Evolutionary conservation across 495 filamentous ascomycete genomes (phyloP).

Genomic region (Staphylotrichum tortipilum): DNA sequence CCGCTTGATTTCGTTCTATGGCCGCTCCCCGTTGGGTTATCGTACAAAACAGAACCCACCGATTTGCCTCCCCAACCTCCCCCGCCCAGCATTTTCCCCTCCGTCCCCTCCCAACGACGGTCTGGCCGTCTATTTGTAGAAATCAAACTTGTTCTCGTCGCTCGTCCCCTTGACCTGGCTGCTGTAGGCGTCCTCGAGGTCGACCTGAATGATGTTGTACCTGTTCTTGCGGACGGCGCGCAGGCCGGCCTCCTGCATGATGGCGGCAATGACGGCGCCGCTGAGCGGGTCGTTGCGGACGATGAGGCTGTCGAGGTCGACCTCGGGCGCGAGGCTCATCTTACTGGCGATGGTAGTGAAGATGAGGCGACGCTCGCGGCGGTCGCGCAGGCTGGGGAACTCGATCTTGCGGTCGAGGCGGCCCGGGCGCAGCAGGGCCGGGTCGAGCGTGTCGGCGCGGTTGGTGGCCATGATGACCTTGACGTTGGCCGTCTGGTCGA

Average conservation of each 20-base stretch:
- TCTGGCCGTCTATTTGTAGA: conserved; percentile 44
- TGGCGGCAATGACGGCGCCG: conserved; percentile 92
- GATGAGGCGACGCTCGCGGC: conserved; percentile 88
- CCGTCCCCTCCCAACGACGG: background rate
- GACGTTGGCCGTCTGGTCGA: conserved; percentile 96
- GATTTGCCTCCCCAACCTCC: background rate
- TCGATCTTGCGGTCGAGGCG: conserved; percentile 98
- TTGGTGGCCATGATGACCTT: conserved; percentile 99
- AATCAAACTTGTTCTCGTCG: conserved; percentile 71
- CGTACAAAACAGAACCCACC: background rate
- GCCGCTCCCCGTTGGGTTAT: conserved; percentile 3
- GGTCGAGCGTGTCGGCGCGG: conserved; percentile 92
- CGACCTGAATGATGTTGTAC: conserved; percentile 96
- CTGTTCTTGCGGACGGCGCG: conserved; percentile 94
- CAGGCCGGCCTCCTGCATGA: conserved; percentile 97
- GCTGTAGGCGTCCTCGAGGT: conserved; percentile 91
- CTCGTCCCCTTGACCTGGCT: conserved; percentile 86
- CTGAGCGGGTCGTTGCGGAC: conserved; percentile 92
- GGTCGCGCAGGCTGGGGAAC: conserved; percentile 84
- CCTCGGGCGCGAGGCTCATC: conserved; percentile 94
- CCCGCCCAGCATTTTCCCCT: background rate
- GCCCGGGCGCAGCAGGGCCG: conserved; percentile 85
- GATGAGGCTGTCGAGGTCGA: conserved; percentile 91
- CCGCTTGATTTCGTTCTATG: conserved; percentile 3
- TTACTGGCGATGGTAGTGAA: conserved; percentile 92